Evolutionary conservation across 139 green algal species (phyloP), one percentile per base, ranked within the genome.

Genomic region (Coelastrella sp.): DNA sequence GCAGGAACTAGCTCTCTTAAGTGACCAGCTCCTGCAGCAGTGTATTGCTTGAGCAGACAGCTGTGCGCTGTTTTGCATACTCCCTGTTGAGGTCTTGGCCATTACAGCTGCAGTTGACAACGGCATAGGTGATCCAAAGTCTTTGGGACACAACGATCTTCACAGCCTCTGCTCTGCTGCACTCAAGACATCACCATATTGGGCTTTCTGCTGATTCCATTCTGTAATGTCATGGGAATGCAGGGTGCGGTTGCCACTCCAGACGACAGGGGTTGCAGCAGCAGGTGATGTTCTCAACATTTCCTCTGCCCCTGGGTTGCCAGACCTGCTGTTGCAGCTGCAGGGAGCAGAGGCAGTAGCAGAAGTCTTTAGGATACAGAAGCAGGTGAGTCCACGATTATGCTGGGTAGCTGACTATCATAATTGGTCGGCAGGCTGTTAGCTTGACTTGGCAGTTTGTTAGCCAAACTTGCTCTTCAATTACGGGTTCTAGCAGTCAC

Each of bases 301-400:
- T 68, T 65, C 35, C 49, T 83, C n/a, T 27, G 78, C 49, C 6
- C 14, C 82, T 9, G 82, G 15, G 6, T 14, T 79, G 84, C 68
- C 68, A 17, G 84, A 88, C 49, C 68, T 88, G 66, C 84, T 88
- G 84, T n/a, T 88, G 61, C 84, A 88, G 84, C 35, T 88, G 35
- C 61, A 35, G 22, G 84, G 84, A 7, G 84, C 84, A 25, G 84
- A 76, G 61, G 61, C 63, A 14, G 75, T 70, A 19, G 63, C 35
- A 78, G 58, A 87, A 4, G 78, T 58, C 9, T 82, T 87, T 27
- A 87, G 63, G 24, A 57, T 19, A 24, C 65, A 68, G 20, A 63
- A 87, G 17, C 70, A 72, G 12, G 85, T 70, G 19, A 66, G 85
- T 66, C 76, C 72, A 56, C 9, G 49, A n/a, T 68, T 0, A 0